phyloP scores from a whole-genome alignment of 805 yeast species.

The Starmerella stigmatis region DNA sequence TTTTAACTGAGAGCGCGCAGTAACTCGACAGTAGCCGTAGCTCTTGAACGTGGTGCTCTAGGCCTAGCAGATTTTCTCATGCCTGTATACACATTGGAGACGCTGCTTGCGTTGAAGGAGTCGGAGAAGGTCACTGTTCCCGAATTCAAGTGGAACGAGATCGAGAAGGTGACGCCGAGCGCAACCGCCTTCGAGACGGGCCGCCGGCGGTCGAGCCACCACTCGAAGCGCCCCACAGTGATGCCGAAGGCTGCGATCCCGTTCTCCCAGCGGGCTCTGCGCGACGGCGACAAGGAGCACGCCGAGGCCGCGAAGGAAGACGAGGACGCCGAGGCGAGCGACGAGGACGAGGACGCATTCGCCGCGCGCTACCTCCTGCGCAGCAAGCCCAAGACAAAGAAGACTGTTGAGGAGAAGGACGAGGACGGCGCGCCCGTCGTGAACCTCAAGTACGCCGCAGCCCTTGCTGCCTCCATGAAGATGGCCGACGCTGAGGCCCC shows the following conservation, averaged over 20 bases:
- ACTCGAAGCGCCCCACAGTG: slow-evolving; percentile 21
- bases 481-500: slow-evolving; percentile 17
- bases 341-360: slow-evolving; percentile 27
- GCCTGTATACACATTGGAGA: slow-evolving; percentile 28
- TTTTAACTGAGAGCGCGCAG: too few species aligned
- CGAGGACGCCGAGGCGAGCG: slow-evolving; percentile 10
- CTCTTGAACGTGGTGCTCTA: too few species aligned
- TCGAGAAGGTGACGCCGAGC: slow-evolving; percentile 19
- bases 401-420: slow-evolving; percentile 7
- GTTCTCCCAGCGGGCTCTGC: slow-evolving; percentile 19
- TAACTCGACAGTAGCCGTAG: too few species aligned
- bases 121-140: slow-evolving; percentile 27
- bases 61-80: slow-evolving; percentile 15
- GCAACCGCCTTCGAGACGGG: slow-evolving; percentile 7
- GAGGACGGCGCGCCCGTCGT: slow-evolving; percentile 20
- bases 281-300: slow-evolving; percentile 8
- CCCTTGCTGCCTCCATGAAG: slow-evolving; percentile 24
- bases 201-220: slow-evolving; percentile 21
- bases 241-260: slow-evolving; percentile 25
- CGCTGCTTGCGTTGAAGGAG: slow-evolving; percentile 24
- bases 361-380: slow-evolving; percentile 24
- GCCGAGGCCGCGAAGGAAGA: background rate
- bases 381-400: slow-evolving; percentile 17
- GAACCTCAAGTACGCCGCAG: slow-evolving; percentile 24
- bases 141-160: slow-evolving; percentile 26